These are phyloP conservation scores for Cyphellophora europaea DNA, from an alignment of 2,329 filamentous ascomycete species.

Conservation along the genomic window DNA sequence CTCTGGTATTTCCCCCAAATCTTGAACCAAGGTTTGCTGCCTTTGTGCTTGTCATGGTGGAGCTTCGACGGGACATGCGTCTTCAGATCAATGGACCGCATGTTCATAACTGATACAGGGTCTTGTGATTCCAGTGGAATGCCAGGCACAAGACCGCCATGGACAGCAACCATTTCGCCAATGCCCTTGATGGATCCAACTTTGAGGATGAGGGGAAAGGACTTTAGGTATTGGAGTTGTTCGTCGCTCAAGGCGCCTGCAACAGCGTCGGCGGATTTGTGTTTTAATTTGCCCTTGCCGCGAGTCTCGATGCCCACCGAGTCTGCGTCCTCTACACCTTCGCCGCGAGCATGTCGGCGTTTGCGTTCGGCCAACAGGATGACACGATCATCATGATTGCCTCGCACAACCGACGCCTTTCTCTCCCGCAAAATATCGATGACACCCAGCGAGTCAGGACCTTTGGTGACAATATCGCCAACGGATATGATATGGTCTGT, in stretches of 20 bases:
- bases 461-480: slow-evolving; percentile 78
- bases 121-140: slow-evolving; percentile 62
- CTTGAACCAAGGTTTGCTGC: slow-evolving; percentile 59
- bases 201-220: slow-evolving; percentile 68
- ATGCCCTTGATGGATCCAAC: slow-evolving; percentile 53
- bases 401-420: slow-evolving; percentile 72
- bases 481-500: slow-evolving; percentile 67
- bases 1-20: slow-evolving; percentile 44
- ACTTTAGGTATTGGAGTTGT: slow-evolving; percentile 60
- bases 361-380: slow-evolving; percentile 51
- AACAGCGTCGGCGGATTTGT: slow-evolving; percentile 28
- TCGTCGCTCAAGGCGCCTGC: slow-evolving; percentile 44
- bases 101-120: slow-evolving; percentile 79
- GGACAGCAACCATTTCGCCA: slow-evolving; percentile 61
- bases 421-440: slow-evolving; percentile 65
- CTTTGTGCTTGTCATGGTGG: slow-evolving; percentile 29
- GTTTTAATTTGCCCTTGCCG: not conserved
- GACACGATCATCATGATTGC: slow-evolving; percentile 85
- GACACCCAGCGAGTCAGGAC: slow-evolving; percentile 71
- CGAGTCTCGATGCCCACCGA: not conserved
- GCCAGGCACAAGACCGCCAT: slow-evolving; percentile 75
- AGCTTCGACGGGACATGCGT: slow-evolving; percentile 45
- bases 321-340: not conserved
- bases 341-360: slow-evolving; percentile 4
- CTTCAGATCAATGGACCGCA: slow-evolving; percentile 65